Conservation (phyloP, 495 filamentous ascomycete species). For the Penicillium tannophilum region DNA sequence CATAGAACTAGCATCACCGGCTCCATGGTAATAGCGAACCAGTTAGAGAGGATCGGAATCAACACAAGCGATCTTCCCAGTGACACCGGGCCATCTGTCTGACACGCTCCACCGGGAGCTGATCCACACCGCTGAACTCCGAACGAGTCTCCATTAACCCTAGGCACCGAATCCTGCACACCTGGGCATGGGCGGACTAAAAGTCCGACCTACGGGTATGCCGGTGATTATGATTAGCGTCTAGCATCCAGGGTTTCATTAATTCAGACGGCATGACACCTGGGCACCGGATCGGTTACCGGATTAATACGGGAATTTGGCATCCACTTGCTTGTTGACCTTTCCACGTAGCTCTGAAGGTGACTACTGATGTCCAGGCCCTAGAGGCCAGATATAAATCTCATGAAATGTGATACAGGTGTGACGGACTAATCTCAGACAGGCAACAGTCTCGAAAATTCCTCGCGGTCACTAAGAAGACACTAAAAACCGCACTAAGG, state of each 20-base stretch:
- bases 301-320: not conserved
- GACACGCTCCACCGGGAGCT: conserved; percentile 7
- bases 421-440: conserved; percentile 1
- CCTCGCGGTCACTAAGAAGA: not conserved
- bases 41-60: conserved; percentile 4
- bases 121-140: not conserved
- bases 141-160: not conserved
- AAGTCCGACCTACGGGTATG: not conserved
- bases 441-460: conserved; percentile 6
- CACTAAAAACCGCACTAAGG: not conserved
- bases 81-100: conserved; percentile 4
- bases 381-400: no score
- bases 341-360: no score
- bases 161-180: not conserved
- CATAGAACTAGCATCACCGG: conserved; percentile 3
- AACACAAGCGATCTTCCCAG: conserved; percentile 4
- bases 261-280: no score
- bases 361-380: no score
- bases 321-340: not conserved
- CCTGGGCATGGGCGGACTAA: not conserved
- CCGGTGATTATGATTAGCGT: not conserved
- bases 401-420: not conserved
- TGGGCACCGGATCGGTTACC: no score
- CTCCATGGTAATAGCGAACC: conserved; percentile 8
- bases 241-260: no score